Evolutionary conservation across 768 basidiomycete species (phyloP), one percentile per base, ranked within the genome.

Genomic region (Xerocomellus chrysenteron): DNA sequence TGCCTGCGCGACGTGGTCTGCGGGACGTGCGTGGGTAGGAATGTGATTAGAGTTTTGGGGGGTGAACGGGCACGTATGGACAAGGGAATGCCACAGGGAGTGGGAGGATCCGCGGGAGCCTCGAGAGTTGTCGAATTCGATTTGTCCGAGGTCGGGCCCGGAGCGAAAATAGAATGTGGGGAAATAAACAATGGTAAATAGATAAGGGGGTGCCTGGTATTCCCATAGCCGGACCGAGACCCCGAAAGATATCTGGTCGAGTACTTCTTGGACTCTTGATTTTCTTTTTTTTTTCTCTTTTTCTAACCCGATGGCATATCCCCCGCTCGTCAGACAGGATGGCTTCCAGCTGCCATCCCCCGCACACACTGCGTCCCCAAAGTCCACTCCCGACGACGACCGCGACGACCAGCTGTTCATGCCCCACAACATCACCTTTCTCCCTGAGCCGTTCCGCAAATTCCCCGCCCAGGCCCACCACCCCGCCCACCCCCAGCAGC

Each of bases 291-390:
- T 21, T 35, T 35, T 19, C 12, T 36, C 37, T 45, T 13, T 24
- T 36, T 32, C 21, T 9, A 21, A 26, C 32, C 12, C 47, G 42
- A 70, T 72, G 68, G 62, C 70, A 51, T 69, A 72, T 68, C 55
- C 68, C 3, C 52, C 66, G 43, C 62, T 71, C 56, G 68, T 89
- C 60, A 77, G 87, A 57, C 84, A 87, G 66, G 85, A 90, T 73
- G 89, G 90, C 63, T 91, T 91, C 69, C 85, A 88, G 59, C 64
- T 85, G 36, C 80, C 83, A 21, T 77, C 77, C 46, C 78, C 82
- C 24, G 68, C 76, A 6, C 67, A 67, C 37, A 70, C 68, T 1
- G 55, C 71, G 0, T 67, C 65, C 0, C 65, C 71, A 24, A 62
- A 72, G 58, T 57, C 72, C 36, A 47, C 72, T 59, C 53, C 61